These are phyloP conservation scores for Nitzschia sp. DNA, from an alignment of 108 stramenopile species.

Conservation along the genomic window DNA sequence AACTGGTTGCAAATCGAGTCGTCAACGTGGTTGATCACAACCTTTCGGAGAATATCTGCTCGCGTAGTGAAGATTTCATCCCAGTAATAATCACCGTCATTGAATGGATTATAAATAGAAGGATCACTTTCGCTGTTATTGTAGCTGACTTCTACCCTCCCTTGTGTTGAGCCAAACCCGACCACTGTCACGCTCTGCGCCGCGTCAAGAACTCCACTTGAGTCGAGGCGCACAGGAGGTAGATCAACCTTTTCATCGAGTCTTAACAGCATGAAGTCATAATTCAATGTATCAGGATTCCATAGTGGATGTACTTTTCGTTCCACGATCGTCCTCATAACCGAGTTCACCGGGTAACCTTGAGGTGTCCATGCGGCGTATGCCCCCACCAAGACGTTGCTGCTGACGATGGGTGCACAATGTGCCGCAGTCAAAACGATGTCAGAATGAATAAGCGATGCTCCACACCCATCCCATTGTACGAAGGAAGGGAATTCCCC, in stretches of 20 bases:
- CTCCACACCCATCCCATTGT: constrained; percentile 34
- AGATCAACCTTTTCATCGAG: constrained; percentile 20
- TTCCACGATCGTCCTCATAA: constrained; percentile 10
- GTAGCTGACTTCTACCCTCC: not conserved
- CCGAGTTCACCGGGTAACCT: constrained; percentile 10
- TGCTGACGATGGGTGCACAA: not conserved
- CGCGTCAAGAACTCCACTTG: not conserved
- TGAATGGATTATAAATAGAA: not conserved
- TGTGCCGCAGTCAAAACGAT: constrained; percentile 28
- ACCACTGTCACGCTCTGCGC: constrained; percentile 16
- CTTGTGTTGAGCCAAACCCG: constrained; percentile 27
- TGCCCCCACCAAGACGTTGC: constrained; percentile 10
- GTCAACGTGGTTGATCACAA: constrained; percentile 5
- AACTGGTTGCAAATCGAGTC: constrained; percentile 12
- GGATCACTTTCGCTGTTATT: not conserved
- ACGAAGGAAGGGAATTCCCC: constrained; percentile 35
- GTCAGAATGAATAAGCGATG: constrained; percentile 30
- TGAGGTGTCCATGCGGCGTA: not conserved
- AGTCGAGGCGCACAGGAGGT: constrained; percentile 3
- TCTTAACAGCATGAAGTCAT: constrained; percentile 44
- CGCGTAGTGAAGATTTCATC: not conserved
- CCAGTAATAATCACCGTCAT: not conserved
- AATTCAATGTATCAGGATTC: not conserved
- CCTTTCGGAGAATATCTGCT: constrained; percentile 18
- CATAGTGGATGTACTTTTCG: constrained; percentile 18